Evolutionary conservation across 1,284 basidiomycete species (phyloP).

Genomic region (Bondarzewia mesenterica): DNA sequence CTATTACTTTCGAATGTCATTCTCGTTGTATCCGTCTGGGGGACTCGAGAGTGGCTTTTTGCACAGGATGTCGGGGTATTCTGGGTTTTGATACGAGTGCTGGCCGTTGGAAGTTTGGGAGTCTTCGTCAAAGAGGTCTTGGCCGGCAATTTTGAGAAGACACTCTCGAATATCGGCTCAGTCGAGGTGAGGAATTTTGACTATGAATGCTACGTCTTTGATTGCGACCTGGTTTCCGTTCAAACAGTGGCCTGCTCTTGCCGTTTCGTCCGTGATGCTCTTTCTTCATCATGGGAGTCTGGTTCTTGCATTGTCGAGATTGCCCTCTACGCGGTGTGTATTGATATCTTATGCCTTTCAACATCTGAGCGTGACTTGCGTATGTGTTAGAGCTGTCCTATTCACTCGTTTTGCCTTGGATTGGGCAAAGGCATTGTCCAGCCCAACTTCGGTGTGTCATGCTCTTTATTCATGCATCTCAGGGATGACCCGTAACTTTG

Average conservation of each 20-base stretch:
- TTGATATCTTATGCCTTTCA: slow-evolving; percentile 1
- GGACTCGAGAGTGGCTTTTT: slow-evolving; percentile 57
- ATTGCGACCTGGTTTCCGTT: slow-evolving; percentile 4
- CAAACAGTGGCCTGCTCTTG: slow-evolving; percentile 58
- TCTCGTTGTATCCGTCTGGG: slow-evolving; percentile 53
- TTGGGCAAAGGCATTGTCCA: slow-evolving; percentile 49
- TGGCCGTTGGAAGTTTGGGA: slow-evolving; percentile 56
- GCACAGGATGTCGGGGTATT: slow-evolving; percentile 59
- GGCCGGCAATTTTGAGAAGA: slow-evolving; percentile 41
- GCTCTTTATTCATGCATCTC: slow-evolving; percentile 34
- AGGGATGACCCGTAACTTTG: neutral
- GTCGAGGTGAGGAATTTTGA: slow-evolving; percentile 43
- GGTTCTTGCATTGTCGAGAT: slow-evolving; percentile 51
- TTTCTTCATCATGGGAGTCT: slow-evolving; percentile 61
- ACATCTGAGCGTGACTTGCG: neutral
- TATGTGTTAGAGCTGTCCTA: slow-evolving; percentile 44
- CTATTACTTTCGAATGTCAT: slow-evolving; percentile 52
- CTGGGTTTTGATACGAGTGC: slow-evolving; percentile 63
- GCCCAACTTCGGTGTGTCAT: slow-evolving; percentile 40
- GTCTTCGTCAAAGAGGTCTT: slow-evolving; percentile 48
- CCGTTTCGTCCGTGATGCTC: slow-evolving; percentile 54
- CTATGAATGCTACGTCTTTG: slow-evolving; percentile 7
- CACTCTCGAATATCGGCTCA: slow-evolving; percentile 24
- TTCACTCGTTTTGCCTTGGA: slow-evolving; percentile 60
- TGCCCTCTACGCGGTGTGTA: slow-evolving; percentile 56